A percentile compares a stretch with the other conserved stretches of the same genome.
Evolutionary conservation across 176 grass and related monocot genomes (phyloP).

Genomic region (Cymbopogon citratus): DNA sequence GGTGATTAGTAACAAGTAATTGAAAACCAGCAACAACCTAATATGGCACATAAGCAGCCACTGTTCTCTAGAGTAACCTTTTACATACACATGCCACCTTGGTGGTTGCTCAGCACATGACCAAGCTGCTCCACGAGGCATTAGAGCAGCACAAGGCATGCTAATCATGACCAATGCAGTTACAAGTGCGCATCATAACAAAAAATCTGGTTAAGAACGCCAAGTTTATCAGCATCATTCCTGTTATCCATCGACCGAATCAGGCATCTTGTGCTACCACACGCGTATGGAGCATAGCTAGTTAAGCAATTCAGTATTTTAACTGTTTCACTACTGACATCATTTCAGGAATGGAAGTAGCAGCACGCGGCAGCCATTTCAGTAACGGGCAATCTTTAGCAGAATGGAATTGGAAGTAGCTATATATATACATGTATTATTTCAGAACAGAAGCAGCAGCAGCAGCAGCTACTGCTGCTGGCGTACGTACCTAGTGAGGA

Average conservation of each 20-base stretch:
- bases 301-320: neutral
- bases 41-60: neutral
- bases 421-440: too few relatives aligned
- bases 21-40: neutral
- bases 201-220: neutral
- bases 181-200: neutral
- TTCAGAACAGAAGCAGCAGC: neutral
- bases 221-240: neutral
- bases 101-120: neutral
- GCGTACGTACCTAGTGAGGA: constrained; percentile 67
- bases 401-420: neutral
- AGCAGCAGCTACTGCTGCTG: neutral
- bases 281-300: neutral
- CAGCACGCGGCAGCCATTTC: neutral
- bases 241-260: neutral
- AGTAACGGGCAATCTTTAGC: neutral
- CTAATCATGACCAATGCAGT: neutral
- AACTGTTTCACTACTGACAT: neutral
- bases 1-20: constrained; percentile 23
- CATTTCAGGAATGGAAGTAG: neutral
- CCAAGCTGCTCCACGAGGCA: neutral
- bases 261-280: neutral
- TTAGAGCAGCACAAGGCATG: neutral
- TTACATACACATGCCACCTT: neutral
- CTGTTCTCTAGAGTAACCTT: neutral